Conservation (phyloP, 441 rosid species). For the Adansonia gregorii region DNA sequence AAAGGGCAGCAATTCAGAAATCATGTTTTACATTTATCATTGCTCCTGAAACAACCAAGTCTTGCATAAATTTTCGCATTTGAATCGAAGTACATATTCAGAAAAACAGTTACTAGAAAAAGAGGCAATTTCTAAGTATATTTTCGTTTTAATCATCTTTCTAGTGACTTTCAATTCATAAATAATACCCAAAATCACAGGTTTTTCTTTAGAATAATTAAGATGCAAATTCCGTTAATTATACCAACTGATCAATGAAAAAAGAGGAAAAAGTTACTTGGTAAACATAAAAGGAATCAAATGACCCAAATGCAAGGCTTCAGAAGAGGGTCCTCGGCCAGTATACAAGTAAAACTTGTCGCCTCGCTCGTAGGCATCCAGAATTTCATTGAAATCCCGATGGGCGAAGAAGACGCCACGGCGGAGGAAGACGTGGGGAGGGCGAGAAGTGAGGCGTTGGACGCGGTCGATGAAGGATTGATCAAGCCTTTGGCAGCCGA, state of each 20-base stretch:
- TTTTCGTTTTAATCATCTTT: not conserved
- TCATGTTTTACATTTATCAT: not conserved
- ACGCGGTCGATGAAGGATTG: too few species aligned
- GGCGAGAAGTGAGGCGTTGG: conserved; percentile 65
- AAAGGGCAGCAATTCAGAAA: not conserved
- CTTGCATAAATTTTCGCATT: not conserved
- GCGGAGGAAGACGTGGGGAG: conserved; percentile 84
- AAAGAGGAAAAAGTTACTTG: conserved; percentile 45
- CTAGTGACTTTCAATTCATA: not conserved
- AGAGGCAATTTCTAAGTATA: not conserved
- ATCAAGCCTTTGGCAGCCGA: too few species aligned
- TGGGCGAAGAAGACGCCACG: conserved; percentile 95
- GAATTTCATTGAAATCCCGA: conserved; percentile 74
- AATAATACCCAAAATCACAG: not conserved
- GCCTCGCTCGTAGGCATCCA: conserved; percentile 81
- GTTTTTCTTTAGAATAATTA: not conserved
- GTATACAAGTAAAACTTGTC: conserved; percentile 88
- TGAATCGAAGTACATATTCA: not conserved
- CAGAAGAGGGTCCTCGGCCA: conserved; percentile 97
- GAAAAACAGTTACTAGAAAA: not conserved
- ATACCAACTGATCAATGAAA: not conserved
- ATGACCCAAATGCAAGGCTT: conserved; percentile 88
- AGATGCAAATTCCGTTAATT: not conserved
- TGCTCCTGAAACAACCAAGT: not conserved
- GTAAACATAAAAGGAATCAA: conserved; percentile 95